Evolutionary conservation across 441 rosid genomes (phyloP).

Genomic region (Brassica balearica): DNA sequence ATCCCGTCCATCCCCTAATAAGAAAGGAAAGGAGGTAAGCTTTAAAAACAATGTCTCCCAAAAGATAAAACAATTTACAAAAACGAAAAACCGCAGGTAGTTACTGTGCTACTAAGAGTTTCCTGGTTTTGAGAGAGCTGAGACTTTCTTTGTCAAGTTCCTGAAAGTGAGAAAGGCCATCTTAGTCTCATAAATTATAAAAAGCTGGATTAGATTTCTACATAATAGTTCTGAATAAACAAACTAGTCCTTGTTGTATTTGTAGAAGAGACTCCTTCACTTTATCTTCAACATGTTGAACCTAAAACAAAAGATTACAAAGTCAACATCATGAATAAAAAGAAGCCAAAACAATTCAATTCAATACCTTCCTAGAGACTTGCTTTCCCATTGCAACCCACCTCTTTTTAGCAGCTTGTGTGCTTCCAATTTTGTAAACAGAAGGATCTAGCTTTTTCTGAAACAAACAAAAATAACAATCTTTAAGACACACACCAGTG

Average conservation of each 20-base stretch:
- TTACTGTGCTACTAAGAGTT: conserved; percentile 26
- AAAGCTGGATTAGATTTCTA: not conserved
- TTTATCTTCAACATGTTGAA: conserved; percentile 55
- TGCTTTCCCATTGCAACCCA: conserved; percentile 95
- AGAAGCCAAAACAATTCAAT: not conserved
- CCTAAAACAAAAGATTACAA: not conserved
- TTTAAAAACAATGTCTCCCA: conserved; percentile 4
- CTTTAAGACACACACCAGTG: too few species aligned
- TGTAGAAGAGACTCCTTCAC: not conserved
- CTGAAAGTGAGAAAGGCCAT: conserved; percentile 20
- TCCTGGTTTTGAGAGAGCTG: conserved; percentile 32
- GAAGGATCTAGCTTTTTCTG: conserved; percentile 77
- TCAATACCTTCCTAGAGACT: conserved; percentile 77
- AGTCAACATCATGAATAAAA: not conserved
- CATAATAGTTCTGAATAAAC: not conserved
- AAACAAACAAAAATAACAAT: conserved; percentile 5
- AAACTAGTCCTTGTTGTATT: not conserved
- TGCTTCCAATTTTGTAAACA: conserved; percentile 70
- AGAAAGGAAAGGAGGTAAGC: not conserved
- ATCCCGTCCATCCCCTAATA: conserved; percentile 85
- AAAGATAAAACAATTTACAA: conserved; percentile 4
- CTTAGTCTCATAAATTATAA: not conserved
- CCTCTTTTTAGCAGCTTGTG: conserved; percentile 80
- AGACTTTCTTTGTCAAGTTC: conserved; percentile 36
- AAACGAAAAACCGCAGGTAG: not conserved